Conservation (phyloP, 306 rosid genomes). For the Casuarina equisetifolia region DNA sequence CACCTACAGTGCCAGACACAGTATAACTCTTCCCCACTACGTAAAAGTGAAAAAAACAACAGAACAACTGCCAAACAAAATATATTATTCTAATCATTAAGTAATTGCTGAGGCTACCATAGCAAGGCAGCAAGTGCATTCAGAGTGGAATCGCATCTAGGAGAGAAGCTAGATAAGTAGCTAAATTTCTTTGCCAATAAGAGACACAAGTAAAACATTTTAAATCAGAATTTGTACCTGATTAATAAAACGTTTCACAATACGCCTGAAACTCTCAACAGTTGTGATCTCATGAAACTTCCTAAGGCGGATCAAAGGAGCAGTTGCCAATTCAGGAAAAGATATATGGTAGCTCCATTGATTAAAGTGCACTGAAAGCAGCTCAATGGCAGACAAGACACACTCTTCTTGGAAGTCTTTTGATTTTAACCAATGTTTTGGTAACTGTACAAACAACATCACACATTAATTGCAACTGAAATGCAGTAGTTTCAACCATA, state of each 20-base stretch:
- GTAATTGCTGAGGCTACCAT: neutral
- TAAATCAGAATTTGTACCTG: constrained; percentile 57
- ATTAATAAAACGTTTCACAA: constrained; percentile 75
- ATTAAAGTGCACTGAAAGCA: constrained; percentile 73
- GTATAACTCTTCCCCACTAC: neutral
- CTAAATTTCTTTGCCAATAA: neutral
- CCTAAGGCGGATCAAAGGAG: constrained; percentile 68
- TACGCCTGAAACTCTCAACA: constrained; percentile 65
- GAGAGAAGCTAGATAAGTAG: neutral
- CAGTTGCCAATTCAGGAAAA: constrained; percentile 84
- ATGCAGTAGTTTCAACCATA: constrained; percentile 8
- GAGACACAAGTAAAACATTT: constrained; percentile 3
- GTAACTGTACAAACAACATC: constrained; percentile 58
- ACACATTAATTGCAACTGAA: constrained; percentile 24
- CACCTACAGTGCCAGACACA: constrained; percentile 49
- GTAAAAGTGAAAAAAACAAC: neutral
- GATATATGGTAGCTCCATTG: constrained; percentile 89
- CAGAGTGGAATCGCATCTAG: neutral
- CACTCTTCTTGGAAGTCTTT: constrained; percentile 70
- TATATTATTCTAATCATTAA: neutral
- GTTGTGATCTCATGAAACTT: constrained; percentile 65
- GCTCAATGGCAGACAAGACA: constrained; percentile 71
- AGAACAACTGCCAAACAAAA: neutral
- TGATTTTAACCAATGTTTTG: constrained; percentile 87
- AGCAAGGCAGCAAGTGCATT: neutral